Evolutionary conservation across 2,329 filamentous ascomycete species (phyloP).

Genomic region (Alternaria hordeiaustralica): DNA sequence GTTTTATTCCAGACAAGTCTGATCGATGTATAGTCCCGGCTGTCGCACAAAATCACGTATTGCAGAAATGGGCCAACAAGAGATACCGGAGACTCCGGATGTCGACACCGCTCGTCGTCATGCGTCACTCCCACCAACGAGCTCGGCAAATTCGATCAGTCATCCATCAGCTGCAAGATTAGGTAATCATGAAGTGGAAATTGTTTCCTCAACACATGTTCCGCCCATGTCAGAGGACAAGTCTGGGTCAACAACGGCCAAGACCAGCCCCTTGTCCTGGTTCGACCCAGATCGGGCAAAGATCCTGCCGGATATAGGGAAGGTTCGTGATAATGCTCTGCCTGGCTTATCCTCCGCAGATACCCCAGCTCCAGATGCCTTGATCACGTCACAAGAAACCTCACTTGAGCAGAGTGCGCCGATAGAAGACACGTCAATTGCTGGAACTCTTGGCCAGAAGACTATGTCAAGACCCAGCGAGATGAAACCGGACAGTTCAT

Average conservation of each 20-base stretch:
- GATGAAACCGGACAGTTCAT: neutral
- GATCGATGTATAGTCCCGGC: neutral
- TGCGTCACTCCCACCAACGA: neutral
- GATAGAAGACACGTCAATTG: neutral
- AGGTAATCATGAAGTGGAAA: neutral
- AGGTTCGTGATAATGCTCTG: conserved; percentile 1
- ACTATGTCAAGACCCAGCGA: neutral
- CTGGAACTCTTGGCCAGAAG: neutral
- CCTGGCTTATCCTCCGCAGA: neutral
- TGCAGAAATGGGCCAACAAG: neutral
- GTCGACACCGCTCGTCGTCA: neutral
- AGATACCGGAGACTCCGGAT: conserved; percentile 26
- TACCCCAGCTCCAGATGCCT: neutral
- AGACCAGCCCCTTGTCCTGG: neutral
- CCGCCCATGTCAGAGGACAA: neutral
- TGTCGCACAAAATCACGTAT: conserved; percentile 14
- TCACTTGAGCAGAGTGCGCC: neutral
- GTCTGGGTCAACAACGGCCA: neutral
- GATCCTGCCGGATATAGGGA: conserved; percentile 1
- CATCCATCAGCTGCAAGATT: neutral
- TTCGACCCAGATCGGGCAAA: conserved; percentile 4
- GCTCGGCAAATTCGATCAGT: neutral
- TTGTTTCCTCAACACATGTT: neutral
- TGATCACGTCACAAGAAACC: neutral
- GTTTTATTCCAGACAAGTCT: neutral